These are phyloP conservation scores for Rhododendron williamsianum DNA, from an alignment of 148 eudicot genomes.

Conservation along the genomic window DNA sequence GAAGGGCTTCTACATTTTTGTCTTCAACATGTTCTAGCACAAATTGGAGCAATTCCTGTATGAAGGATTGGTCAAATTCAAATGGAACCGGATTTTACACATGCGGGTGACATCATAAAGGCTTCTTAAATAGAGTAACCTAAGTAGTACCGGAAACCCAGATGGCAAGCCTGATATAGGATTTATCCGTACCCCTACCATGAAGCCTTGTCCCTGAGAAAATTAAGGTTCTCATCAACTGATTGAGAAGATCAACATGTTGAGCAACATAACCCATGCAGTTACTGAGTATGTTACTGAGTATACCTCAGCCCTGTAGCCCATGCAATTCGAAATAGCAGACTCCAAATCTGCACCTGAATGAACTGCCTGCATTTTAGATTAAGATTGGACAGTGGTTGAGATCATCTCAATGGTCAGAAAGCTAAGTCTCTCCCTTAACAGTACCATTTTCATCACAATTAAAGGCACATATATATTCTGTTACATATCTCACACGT, in stretches of 20 bases:
- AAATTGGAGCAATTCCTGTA: slow-evolving; percentile 81
- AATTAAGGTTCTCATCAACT: slow-evolving; percentile 17
- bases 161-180: slow-evolving; percentile 88
- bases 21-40: slow-evolving; percentile 78
- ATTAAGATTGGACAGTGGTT: neutral
- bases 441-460: neutral
- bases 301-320: slow-evolving; percentile 75
- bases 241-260: slow-evolving; percentile 12
- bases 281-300: slow-evolving; percentile 15
- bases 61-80: slow-evolving; percentile 13
- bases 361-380: slow-evolving; percentile 81
- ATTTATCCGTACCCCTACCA: slow-evolving; percentile 95
- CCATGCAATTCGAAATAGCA: slow-evolving; percentile 85
- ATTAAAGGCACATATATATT: neutral
- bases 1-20: slow-evolving; percentile 74
- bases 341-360: slow-evolving; percentile 99
- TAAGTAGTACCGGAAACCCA: slow-evolving; percentile 62
- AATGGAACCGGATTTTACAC: neutral
- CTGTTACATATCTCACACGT: neutral
- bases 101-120: neutral
- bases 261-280: slow-evolving; percentile 8
- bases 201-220: slow-evolving; percentile 92
- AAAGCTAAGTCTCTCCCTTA: too few species aligned
- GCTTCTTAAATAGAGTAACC: neutral
- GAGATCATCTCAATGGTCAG: neutral